phyloP scores from a whole-genome alignment of 192 early-diverging fungal genomes.

The Coemansia furcata region DNA sequence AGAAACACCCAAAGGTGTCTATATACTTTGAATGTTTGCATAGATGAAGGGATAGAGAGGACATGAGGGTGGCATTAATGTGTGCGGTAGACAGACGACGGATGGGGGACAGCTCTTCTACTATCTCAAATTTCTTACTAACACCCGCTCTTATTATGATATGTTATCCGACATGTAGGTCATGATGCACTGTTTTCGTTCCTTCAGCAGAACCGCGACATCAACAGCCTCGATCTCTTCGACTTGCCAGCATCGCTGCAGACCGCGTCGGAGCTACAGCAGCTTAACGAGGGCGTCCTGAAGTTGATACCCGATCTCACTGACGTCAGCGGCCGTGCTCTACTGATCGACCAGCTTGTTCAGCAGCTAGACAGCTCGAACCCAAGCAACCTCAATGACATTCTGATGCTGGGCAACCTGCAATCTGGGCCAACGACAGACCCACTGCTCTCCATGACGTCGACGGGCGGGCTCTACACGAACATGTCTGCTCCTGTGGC shows the following conservation, averaged over 20 bases:
- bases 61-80: background rate
- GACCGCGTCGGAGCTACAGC: constrained; percentile 37
- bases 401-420: constrained; percentile 34
- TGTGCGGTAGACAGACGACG: background rate
- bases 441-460: constrained; percentile 40
- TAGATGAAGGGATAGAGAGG: background rate
- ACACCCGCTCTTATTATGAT: background rate
- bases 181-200: constrained; percentile 33
- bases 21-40: background rate
- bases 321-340: constrained; percentile 39
- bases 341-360: constrained; percentile 46
- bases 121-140: constrained; percentile 6
- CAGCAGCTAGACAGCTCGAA: constrained; percentile 51
- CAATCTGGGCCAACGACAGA: constrained; percentile 26
- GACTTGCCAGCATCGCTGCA: constrained; percentile 46
- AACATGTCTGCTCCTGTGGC: constrained; percentile 5
- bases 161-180: constrained; percentile 20
- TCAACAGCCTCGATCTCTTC: constrained; percentile 28
- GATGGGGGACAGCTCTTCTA: background rate
- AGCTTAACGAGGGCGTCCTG: constrained; percentile 51
- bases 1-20: background rate
- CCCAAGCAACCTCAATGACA: constrained; percentile 33
- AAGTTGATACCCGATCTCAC: constrained; percentile 45
- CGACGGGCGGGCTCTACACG: constrained; percentile 22
- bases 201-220: constrained; percentile 44